phyloP scores from a whole-genome alignment of 2,329 filamentous ascomycete species.

The Didymellaceae sp. region DNA sequence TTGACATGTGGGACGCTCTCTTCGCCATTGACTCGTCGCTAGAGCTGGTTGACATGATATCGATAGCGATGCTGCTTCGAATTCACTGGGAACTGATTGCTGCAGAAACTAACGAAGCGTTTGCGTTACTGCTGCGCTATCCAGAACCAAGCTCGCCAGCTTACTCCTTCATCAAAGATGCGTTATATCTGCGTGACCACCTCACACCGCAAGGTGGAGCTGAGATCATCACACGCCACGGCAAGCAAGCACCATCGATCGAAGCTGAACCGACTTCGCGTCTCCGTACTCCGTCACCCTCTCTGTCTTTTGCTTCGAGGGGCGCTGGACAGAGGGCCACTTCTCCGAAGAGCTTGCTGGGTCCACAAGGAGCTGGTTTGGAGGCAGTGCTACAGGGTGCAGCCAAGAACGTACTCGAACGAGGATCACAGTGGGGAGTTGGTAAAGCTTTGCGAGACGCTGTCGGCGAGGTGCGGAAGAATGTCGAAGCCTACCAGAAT shows the following conservation, averaged over 20 bases:
- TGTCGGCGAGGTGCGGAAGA: slow-evolving; percentile 78
- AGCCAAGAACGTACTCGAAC: slow-evolving; percentile 75
- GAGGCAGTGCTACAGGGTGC: slow-evolving; percentile 78
- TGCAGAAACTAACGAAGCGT: slow-evolving; percentile 84
- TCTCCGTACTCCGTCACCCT: slow-evolving; percentile 38
- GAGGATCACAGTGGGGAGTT: slow-evolving; percentile 77
- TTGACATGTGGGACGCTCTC: slow-evolving; percentile 87
- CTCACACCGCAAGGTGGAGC: slow-evolving; percentile 67
- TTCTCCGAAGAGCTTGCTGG: slow-evolving; percentile 37
- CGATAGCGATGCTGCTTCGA: slow-evolving; percentile 88
- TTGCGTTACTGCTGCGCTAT: slow-evolving; percentile 85
- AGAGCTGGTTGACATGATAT: slow-evolving; percentile 86
- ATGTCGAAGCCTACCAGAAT: slow-evolving; percentile 70
- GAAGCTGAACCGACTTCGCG: slow-evolving; percentile 33
- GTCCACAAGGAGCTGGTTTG: slow-evolving; percentile 54
- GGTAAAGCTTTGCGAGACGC: slow-evolving; percentile 83
- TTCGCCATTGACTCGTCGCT: slow-evolving; percentile 85
- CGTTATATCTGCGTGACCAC: slow-evolving; percentile 73
- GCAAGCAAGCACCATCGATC: slow-evolving; percentile 52
- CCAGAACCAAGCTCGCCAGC: slow-evolving; percentile 71
- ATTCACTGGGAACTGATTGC: slow-evolving; percentile 89
- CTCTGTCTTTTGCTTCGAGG: slow-evolving; percentile 31
- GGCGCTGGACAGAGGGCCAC: slow-evolving; percentile 36
- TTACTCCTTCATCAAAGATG: slow-evolving; percentile 84
- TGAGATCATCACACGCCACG: slow-evolving; percentile 74